Percentiles rank a stretch among this genome's conserved stretches.
These are phyloP conservation scores for Quambalaria eucalypti DNA, from an alignment of 1,284 basidiomycete genomes.

Conservation along the genomic window DNA sequence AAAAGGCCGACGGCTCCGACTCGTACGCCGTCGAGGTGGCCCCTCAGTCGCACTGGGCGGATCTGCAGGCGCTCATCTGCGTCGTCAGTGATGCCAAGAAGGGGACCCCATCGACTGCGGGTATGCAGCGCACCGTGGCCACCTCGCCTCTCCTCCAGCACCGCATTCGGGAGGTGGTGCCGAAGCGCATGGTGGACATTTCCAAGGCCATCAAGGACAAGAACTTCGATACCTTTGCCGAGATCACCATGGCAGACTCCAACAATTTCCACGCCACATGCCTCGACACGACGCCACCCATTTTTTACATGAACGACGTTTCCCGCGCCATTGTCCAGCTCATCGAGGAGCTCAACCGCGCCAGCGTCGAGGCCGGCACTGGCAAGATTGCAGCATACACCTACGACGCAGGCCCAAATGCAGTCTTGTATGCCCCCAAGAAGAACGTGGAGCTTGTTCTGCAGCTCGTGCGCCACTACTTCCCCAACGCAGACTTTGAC, in stretches of 20 bases:
- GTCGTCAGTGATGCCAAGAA: conserved; percentile 96
- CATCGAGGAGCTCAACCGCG: conserved; percentile 88
- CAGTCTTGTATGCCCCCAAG: conserved; percentile 84
- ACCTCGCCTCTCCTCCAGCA: conserved; percentile 82
- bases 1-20: conserved; percentile 64
- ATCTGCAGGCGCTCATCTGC: conserved; percentile 92
- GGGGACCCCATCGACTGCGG: conserved; percentile 83
- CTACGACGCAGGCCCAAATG: conserved; percentile 96
- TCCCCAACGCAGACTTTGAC: conserved; percentile 45
- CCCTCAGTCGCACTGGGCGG: conserved; percentile 57
- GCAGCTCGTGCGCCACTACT: conserved; percentile 40
- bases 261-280: conserved; percentile 89
- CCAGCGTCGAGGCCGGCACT: conserved; percentile 53
- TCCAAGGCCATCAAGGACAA: conserved; percentile 65
- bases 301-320: conserved; percentile 99
- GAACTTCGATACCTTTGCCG: conserved; percentile 83
- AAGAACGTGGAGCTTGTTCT: conserved; percentile 29
- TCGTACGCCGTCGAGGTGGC: conserved; percentile 78
- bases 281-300: conserved; percentile 91
- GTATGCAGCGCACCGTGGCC: conserved; percentile 94
- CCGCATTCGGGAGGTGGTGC: conserved; percentile 79
- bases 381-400: conserved; percentile 85
- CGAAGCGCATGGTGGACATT: conserved; percentile 74
- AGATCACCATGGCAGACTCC: conserved; percentile 90
- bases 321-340: conserved; percentile 51